phyloP scores from a whole-genome alignment of 1,284 basidiomycete genomes.

The Boletus mariae region DNA sequence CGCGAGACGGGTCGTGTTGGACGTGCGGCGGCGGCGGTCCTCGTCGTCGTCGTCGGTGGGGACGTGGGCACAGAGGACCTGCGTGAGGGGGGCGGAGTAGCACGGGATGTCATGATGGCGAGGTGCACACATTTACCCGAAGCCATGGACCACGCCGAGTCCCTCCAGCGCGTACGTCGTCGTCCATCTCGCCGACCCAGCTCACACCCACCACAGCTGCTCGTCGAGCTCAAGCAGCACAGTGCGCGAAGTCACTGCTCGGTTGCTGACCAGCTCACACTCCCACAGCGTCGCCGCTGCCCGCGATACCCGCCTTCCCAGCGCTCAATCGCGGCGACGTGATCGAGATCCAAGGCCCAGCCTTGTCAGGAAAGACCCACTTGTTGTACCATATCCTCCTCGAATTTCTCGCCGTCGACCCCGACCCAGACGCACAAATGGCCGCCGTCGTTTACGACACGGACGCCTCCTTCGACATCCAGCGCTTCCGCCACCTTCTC shows the following conservation, averaged over 20 bases:
- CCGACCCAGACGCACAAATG: conserved; percentile 41
- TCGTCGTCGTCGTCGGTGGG: conserved; percentile 24
- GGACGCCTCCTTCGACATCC: conserved; percentile 58
- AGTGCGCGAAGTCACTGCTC: conserved; percentile 9
- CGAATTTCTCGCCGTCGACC: conserved; percentile 49
- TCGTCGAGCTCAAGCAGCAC: conserved; percentile 18
- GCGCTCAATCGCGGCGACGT: conserved; percentile 41
- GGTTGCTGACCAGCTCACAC: conserved; percentile 2
- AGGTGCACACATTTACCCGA: conserved; percentile 1
- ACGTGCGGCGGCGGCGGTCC: conserved; percentile 42
- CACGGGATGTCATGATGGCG: conserved; percentile 36
- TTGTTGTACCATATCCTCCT: conserved; percentile 62
- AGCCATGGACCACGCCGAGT: conserved; percentile 37
- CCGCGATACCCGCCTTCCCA: conserved; percentile 28
- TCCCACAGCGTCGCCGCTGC: conserved; percentile 21
- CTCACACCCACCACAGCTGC: conserved; percentile 22
- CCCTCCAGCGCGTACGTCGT: conserved; percentile 43
- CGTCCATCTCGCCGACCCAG: not conserved
- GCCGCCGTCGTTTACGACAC: conserved; percentile 66
- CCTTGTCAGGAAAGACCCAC: conserved; percentile 72
- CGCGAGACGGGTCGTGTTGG: conserved; percentile 44
- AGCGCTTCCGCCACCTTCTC: conserved; percentile 53
- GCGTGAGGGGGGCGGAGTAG: conserved; percentile 44
- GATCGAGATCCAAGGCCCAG: conserved; percentile 71
- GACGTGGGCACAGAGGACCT: conserved; percentile 36